Evolutionary conservation across 2,329 filamentous ascomycete species (phyloP).

Genomic region (Harringtonia lauricola): DNA sequence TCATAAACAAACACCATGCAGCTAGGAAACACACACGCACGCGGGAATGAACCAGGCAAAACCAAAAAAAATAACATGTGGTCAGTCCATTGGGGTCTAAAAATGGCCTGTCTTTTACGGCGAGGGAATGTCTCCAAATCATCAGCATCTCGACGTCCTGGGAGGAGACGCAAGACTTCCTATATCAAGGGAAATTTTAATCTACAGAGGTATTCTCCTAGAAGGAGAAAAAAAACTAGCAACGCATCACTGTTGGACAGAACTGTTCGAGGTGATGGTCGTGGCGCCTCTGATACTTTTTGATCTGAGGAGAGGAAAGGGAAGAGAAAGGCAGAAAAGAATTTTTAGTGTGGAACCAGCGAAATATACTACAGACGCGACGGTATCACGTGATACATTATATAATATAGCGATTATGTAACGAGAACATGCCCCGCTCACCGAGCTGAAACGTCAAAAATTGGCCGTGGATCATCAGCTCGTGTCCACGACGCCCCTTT

Average conservation of each 20-base stretch:
- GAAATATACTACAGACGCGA: background rate
- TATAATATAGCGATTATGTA: no score
- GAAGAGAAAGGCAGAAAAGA: conserved; percentile 11
- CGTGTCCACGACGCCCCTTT: no score
- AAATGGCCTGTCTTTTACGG: no score
- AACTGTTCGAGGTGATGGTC: conserved; percentile 45
- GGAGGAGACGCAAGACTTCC: conserved; percentile 45
- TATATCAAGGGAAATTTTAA: conserved; percentile 43
- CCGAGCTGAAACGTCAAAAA: no score
- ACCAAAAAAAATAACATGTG: no score
- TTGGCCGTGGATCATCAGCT: no score
- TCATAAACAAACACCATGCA: no score
- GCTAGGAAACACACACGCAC: no score
- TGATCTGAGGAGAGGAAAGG: conserved; percentile 42
- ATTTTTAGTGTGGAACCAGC: background rate
- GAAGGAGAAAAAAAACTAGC: conserved; percentile 28
- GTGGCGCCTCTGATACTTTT: conserved; percentile 53
- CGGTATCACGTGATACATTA: no score
- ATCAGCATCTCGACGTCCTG: conserved; percentile 47
- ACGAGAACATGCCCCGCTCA: no score
- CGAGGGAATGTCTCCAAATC: conserved; percentile 40
- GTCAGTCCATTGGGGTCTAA: no score
- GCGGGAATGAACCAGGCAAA: no score
- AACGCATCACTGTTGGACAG: conserved; percentile 49
- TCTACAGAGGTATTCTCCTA: conserved; percentile 36